These are phyloP conservation scores for Lecanicillium sp. DNA, from an alignment of 2,329 filamentous ascomycete species.

Conservation along the genomic window DNA sequence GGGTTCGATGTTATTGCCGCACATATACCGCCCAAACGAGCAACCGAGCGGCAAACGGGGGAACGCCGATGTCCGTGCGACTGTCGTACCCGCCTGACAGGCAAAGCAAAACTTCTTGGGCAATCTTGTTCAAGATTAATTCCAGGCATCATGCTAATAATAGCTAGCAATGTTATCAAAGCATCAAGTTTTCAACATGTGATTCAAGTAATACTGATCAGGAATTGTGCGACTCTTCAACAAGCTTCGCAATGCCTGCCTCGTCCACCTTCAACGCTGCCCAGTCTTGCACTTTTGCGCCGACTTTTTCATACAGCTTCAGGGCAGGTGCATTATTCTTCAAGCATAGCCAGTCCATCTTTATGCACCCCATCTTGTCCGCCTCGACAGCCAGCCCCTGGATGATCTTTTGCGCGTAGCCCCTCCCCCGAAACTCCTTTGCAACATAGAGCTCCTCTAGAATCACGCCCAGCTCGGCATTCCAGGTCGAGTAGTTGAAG, in stretches of 20 bases:
- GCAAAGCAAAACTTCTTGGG: too few relatives aligned
- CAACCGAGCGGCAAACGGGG: too few relatives aligned
- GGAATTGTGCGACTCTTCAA: neutral
- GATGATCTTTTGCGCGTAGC: slow-evolving; percentile 8
- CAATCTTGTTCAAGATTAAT: too few relatives aligned
- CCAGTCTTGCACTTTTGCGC: slow-evolving; percentile 9
- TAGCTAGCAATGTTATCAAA: too few relatives aligned
- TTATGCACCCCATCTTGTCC: slow-evolving; percentile 2
- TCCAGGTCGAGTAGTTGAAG: slow-evolving; percentile 11
- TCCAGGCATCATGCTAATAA: too few relatives aligned
- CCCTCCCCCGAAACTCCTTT: slow-evolving; percentile 4
- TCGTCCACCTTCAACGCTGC: slow-evolving; percentile 5
- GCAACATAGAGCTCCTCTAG: slow-evolving; percentile 11
- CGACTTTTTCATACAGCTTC: slow-evolving; percentile 10
- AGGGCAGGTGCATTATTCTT: slow-evolving; percentile 8
- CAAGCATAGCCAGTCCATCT: slow-evolving; percentile 11
- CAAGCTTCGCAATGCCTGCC: slow-evolving; percentile 1
- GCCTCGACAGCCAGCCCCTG: slow-evolving; percentile 8
- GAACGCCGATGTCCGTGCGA: too few relatives aligned
- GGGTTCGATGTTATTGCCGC: too few relatives aligned
- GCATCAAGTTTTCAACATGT: too few relatives aligned
- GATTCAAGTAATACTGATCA: too few relatives aligned
- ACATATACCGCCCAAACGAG: too few relatives aligned
- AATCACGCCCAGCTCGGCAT: slow-evolving; percentile 6
- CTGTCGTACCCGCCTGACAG: too few relatives aligned